Conservation (phyloP, 1,284 basidiomycete species). For the Cutaneotrichosporon cutaneum region DNA sequence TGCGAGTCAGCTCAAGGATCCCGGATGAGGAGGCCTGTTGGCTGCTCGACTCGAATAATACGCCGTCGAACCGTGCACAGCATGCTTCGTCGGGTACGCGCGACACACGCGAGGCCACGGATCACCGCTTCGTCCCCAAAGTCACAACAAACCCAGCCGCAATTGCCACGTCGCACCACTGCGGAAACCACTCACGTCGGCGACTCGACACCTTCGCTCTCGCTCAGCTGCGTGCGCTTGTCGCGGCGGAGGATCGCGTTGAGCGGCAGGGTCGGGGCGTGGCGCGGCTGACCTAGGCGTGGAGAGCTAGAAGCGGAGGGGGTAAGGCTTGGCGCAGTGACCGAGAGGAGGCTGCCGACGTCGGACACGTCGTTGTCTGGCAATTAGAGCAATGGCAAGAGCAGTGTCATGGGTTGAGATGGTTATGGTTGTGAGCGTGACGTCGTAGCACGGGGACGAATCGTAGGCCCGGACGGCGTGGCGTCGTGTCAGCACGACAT, state of each 20-base stretch:
- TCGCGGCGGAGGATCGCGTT: slow-evolving; percentile 24
- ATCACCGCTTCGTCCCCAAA: slow-evolving; percentile 1
- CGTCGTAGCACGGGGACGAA: neutral
- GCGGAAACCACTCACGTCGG: slow-evolving; percentile 43
- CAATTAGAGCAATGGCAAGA: neutral
- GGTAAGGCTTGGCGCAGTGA: slow-evolving; percentile 29
- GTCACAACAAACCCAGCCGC: neutral
- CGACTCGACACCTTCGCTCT: slow-evolving; percentile 49
- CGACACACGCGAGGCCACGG: neutral
- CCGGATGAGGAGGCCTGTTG: neutral
- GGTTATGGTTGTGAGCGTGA: neutral
- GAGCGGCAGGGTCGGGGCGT: slow-evolving; percentile 15
- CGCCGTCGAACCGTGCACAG: neutral
- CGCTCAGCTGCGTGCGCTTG: slow-evolving; percentile 27
- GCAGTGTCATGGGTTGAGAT: no score
- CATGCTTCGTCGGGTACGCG: neutral
- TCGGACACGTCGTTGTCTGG: slow-evolving; percentile 51
- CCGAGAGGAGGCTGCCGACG: slow-evolving; percentile 45
- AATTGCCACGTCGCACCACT: neutral
- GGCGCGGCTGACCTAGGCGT: slow-evolving; percentile 16
- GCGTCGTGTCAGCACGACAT: neutral
- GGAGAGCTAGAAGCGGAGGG: slow-evolving; percentile 25
- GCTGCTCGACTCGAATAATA: neutral
- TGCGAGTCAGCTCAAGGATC: slow-evolving; percentile 40
- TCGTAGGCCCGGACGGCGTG: neutral